Evolutionary conservation across 768 basidiomycete genomes (phyloP).

Genomic region (Steccherinum ochraceum): DNA sequence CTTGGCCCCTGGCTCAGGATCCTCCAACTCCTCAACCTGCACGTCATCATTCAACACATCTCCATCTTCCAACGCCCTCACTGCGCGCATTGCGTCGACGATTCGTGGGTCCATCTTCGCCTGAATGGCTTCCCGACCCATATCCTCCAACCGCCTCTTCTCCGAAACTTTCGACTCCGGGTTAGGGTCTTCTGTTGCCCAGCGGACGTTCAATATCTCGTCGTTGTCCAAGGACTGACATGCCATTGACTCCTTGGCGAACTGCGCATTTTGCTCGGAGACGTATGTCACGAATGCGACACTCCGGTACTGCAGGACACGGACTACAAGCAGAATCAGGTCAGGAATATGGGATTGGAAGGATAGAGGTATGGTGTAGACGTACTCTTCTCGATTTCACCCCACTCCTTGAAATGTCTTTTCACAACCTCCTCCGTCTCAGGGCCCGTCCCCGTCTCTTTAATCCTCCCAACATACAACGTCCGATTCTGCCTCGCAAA

Average conservation of each 20-base stretch:
- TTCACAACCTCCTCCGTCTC: slow-evolving; percentile 91
- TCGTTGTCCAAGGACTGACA: slow-evolving; percentile 96
- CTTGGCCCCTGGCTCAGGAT: slow-evolving; percentile 23
- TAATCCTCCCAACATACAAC: slow-evolving; percentile 89
- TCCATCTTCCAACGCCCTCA: slow-evolving; percentile 88
- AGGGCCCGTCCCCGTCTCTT: slow-evolving; percentile 79
- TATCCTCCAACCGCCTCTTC: slow-evolving; percentile 73
- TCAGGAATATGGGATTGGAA: slow-evolving; percentile 19
- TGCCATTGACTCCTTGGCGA: slow-evolving; percentile 98
- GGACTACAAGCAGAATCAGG: slow-evolving; percentile 41
- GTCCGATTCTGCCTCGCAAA: slow-evolving; percentile 94
- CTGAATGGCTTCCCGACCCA: slow-evolving; percentile 83
- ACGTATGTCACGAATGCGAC: slow-evolving; percentile 97
- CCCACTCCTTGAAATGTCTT: slow-evolving; percentile 95
- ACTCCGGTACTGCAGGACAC: slow-evolving; percentile 87
- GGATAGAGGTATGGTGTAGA: slow-evolving; percentile 14
- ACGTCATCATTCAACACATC: slow-evolving; percentile 30
- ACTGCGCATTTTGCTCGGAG: slow-evolving; percentile 80
- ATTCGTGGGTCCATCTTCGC: slow-evolving; percentile 82
- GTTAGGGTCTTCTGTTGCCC: slow-evolving; percentile 99
- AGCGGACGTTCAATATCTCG: slow-evolving; percentile 96
- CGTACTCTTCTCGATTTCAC: slow-evolving; percentile 86
- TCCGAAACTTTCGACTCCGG: slow-evolving; percentile 85
- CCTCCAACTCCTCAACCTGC: slow-evolving; percentile 30
- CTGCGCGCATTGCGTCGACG: slow-evolving; percentile 80